Evolutionary conservation across 2,329 filamentous ascomycete species (phyloP), one percentile per base, ranked within the genome.

Genomic region (Whalleya microplaca): DNA sequence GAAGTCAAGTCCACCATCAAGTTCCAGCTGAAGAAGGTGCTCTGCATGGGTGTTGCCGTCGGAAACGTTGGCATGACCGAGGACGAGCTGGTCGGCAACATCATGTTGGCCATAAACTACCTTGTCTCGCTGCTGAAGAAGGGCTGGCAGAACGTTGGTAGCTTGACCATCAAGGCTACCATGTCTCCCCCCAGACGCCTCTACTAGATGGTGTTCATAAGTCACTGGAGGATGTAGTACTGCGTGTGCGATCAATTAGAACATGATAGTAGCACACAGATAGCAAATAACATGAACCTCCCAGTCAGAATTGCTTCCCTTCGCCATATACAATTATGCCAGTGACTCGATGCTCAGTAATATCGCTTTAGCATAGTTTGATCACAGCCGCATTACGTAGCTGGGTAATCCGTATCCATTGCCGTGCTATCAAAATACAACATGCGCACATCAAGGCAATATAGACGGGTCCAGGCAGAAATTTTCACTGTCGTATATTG

Each of bases 1-100:
- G 95, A 99, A 80, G 94, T 99, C 87, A 98, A 97, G 90, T 96
- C 92, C 73, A 99, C 95, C 81, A 98, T 99, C 90, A 99, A 99
- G 90, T 99, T 99, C 90, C 93, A 99, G 88, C 87, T 99, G 76
- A 99, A 99, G 92, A 99, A 99, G 91, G 95, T 99, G 79, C 87
- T 99, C 72, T 99, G 95, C 87, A 93, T 99, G 88, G 95, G 94
- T 90, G 94, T 98, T 78, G 95, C 95, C 72, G 91, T 99, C 75
- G 95, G 95, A 77, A 96, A 99, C 82, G 95, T 99, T 73, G 92
- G 89, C 73, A 99, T 99, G 95, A 90, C 86, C 67, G 84, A 92
- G 83, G 95, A 99, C 76, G 91, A 97, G 85, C 84, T 99, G 70
- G 89, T 99, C 71, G 90, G 86, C 77, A 99, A 99, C 90, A 93